Conservation (phyloP, 768 basidiomycete species). For the Boletus speciosus region DNA sequence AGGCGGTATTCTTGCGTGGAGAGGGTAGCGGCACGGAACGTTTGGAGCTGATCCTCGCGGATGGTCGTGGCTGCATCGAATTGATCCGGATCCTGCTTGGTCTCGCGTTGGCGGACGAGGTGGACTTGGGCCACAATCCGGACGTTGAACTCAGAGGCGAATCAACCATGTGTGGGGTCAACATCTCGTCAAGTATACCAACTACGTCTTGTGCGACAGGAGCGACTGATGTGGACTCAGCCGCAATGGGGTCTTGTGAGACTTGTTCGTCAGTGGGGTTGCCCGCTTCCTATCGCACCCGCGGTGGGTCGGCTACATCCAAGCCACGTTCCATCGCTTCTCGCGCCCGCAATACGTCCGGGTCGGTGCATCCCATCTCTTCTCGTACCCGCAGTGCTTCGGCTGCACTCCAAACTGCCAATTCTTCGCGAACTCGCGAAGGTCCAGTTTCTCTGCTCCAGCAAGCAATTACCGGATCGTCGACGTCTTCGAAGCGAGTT, state of each 20-base stretch:
- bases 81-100: conserved; percentile 14
- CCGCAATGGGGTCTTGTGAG: no score
- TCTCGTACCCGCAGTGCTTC: background rate
- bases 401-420: background rate
- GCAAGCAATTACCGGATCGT: background rate
- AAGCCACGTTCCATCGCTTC: no score
- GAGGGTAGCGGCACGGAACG: conserved; percentile 1
- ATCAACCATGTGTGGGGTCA: no score
- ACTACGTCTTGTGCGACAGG: no score
- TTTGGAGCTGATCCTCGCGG: background rate
- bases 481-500: background rate
- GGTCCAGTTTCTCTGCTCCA: background rate
- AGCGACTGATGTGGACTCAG: no score
- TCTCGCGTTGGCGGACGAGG: conserved; percentile 3
- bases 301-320: no score
- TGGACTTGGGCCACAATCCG: background rate
- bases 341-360: no score
- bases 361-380: background rate
- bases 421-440: background rate
- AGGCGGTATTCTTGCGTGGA: conserved; percentile 2
- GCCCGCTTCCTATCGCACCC: no score
- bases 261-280: no score
- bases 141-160: no score
- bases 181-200: no score
- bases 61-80: conserved; percentile 11